These are phyloP conservation scores for Aquanectria penicillioides DNA, from an alignment of 2,329 filamentous ascomycete genomes.

Conservation along the genomic window DNA sequence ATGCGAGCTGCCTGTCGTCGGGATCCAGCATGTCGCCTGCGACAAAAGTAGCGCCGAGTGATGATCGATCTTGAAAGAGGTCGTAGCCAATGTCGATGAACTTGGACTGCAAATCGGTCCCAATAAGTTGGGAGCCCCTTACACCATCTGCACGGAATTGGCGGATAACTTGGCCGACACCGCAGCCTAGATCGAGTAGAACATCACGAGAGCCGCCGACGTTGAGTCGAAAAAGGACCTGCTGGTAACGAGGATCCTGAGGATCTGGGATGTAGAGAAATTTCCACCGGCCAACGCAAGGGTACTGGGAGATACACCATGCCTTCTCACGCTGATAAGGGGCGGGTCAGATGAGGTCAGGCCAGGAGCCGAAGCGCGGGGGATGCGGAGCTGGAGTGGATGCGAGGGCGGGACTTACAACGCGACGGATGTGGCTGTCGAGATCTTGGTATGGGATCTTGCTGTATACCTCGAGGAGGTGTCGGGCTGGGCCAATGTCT, in stretches of 20 bases:
- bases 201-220: constrained; percentile 50
- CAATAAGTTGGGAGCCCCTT: constrained; percentile 57
- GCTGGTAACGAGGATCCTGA: constrained; percentile 54
- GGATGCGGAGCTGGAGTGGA: background rate
- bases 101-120: constrained; percentile 58
- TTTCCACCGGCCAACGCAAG: constrained; percentile 61
- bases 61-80: constrained; percentile 68
- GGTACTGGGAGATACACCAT: constrained; percentile 56
- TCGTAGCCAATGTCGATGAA: constrained; percentile 70
- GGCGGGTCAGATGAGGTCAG: constrained; percentile 22
- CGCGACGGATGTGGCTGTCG: constrained; percentile 48
- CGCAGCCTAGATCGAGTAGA: constrained; percentile 62
- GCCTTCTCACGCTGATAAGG: constrained; percentile 54
- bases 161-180: constrained; percentile 61
- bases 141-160: constrained; percentile 62
- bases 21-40: constrained; percentile 60
- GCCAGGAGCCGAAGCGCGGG: background rate
- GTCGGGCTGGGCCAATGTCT: constrained; percentile 48
- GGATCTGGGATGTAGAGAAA: constrained; percentile 57
- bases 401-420: constrained; percentile 42
- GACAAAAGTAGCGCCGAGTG: constrained; percentile 59
- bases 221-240: constrained; percentile 54
- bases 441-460: constrained; percentile 48
- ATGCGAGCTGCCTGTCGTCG: constrained; percentile 47
- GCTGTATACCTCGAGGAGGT: constrained; percentile 52